These are phyloP conservation scores for Echium plantagineum DNA, from an alignment of 257 asterid genomes.

Conservation along the genomic window DNA sequence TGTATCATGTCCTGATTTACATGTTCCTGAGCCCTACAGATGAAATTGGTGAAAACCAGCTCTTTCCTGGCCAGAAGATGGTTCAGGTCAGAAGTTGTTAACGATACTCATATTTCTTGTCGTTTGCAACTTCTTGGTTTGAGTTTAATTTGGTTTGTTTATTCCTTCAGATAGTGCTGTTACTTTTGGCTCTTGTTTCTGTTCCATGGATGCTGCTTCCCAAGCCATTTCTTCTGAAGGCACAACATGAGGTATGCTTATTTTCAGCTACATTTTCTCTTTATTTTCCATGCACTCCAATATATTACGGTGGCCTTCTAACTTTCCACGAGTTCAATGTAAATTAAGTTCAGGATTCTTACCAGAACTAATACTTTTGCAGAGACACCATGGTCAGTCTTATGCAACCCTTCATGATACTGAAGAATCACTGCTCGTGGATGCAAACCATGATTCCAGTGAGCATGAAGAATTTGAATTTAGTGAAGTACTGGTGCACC, in stretches of 20 bases:
- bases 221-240: conserved; percentile 63
- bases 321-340: neutral
- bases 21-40: neutral
- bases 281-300: conserved; percentile 4
- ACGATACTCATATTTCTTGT: conserved; percentile 3
- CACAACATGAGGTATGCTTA: conserved; percentile 55
- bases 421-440: conserved; percentile 75
- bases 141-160: conserved; percentile 11
- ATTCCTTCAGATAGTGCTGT: conserved; percentile 53
- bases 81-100: neutral
- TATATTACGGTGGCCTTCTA: neutral
- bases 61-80: neutral
- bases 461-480: conserved; percentile 15
- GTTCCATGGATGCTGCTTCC: conserved; percentile 47
- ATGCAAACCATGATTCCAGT: conserved; percentile 54
- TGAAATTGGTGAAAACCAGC: neutral
- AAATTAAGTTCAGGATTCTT: neutral
- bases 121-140: conserved; percentile 1
- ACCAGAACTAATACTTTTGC: conserved; percentile 18
- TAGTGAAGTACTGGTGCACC: conserved; percentile 27
- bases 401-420: conserved; percentile 61
- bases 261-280: conserved; percentile 3
- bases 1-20: neutral
- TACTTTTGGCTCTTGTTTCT: conserved; percentile 66
- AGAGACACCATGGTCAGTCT: conserved; percentile 88